Evolutionary conservation across 208 protist genomes (phyloP), one percentile per base, ranked within the genome.

Genomic region (Trypanosoma brucei): DNA sequence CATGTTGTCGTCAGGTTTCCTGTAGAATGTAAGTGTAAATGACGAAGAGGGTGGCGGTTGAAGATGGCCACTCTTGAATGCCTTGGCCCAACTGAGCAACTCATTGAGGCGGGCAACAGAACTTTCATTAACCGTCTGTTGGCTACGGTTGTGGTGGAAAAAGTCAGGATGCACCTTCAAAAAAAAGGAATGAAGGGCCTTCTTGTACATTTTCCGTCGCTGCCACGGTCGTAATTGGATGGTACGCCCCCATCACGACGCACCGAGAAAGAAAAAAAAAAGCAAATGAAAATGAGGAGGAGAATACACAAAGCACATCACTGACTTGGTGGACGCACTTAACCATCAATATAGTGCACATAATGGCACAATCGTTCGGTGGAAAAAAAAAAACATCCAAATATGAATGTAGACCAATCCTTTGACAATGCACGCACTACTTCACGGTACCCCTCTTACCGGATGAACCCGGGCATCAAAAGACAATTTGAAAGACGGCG

Each of bases 151-250:
- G 66, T 86, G 72, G 59, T 92, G 78, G 52, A 96, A 96, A 42
- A 96, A 94, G 61, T 96, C 91, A 6, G 91, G 91, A 55, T 96
- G 91, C n/a, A 94, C 86, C 73, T 94, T 94, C 51, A 96, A 68
- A 56, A 96, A 94, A 55, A 96, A 96, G 62, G 84, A 76, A 59
- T 94, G 88, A 44, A 96, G 79, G 0, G 91, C 88, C 59, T 90
- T 93, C 72, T 96, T 96, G 78, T 96, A 96, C 86, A 96, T 96
- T 40, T n/a, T 46, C 42, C 42, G 11, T 46, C 42, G 42, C 6
- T 46, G 8, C 8, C 42, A 46, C 11, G 11, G 42, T 46, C 42
- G 11, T 11, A 0, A 46, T 46, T 11, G 11, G 6, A 46, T 46
- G 42, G 42, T 46, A 46, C 42, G 11, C 42, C 11, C 42, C 6